Conservation (phyloP, 2,329 filamentous ascomycete species). For the Venturiaceae sp. region DNA sequence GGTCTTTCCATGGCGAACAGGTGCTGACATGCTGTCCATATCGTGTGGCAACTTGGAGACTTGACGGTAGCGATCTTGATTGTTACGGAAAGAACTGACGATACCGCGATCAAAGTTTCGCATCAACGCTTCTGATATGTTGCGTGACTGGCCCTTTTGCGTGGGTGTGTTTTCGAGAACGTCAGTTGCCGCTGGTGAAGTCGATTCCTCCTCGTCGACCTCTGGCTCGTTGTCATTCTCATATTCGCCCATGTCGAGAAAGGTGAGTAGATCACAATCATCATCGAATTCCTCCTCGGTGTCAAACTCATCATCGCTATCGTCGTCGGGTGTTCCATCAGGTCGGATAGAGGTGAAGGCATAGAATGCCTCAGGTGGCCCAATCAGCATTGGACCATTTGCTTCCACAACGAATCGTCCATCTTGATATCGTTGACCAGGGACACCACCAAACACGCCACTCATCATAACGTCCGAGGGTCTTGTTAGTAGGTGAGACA, state of each 20-base stretch:
- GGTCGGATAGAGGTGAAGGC: slow-evolving; percentile 48
- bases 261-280: slow-evolving; percentile 44
- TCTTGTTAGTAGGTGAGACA: slow-evolving; percentile 21
- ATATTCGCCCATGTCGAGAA: slow-evolving; percentile 26
- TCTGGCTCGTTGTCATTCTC: slow-evolving; percentile 23
- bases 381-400: slow-evolving; percentile 53
- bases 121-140: slow-evolving; percentile 15
- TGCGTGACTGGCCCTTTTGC: neutral
- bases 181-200: slow-evolving; percentile 19
- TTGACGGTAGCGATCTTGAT: slow-evolving; percentile 8
- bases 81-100: slow-evolving; percentile 8
- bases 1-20: slow-evolving; percentile 3
- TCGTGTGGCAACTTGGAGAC: slow-evolving; percentile 6
- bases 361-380: slow-evolving; percentile 68
- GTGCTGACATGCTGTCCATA: neutral
- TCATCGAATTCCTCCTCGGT: slow-evolving; percentile 42
- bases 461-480: slow-evolving; percentile 68
- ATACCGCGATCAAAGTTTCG: slow-evolving; percentile 20
- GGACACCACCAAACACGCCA: slow-evolving; percentile 45
- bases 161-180: slow-evolving; percentile 17
- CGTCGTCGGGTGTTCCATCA: slow-evolving; percentile 50
- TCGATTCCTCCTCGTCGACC: slow-evolving; percentile 24
- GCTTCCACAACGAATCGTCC: slow-evolving; percentile 8
- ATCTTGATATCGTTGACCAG: slow-evolving; percentile 31
- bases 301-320: slow-evolving; percentile 44